Base-by-base conservation (phyloP, 352 stramenopile species). In the Aphanomyces euteiches region DNA sequence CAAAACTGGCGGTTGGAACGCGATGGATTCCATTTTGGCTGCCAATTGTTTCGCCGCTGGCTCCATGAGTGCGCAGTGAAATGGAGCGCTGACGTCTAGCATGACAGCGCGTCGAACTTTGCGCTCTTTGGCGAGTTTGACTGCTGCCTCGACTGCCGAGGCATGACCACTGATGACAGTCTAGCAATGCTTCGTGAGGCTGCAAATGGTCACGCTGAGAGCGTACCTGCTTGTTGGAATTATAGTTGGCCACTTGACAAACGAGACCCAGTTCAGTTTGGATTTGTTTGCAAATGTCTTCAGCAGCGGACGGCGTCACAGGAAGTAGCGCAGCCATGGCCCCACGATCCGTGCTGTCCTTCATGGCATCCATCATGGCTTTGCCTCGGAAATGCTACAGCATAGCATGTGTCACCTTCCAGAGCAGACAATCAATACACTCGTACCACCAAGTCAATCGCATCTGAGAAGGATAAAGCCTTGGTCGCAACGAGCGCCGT, bases 201-300 rank as follows among this genome's bases (percentile, higher is more conserved):
- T 68, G 3, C n/a, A 37, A 7, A 47, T 37, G 48, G 39, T 4
- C 53, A 40, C 8, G 10, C 47, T 17, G 13, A 6, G 13, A 6
- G 13, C 45, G 8, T 37, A 84, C 84, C 80, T 96, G 88, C 75
- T 90, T 92, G 73, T 73, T 90, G 8, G 85, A 93, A 78, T 96
- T 96, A 78, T 93, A 92, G 77, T 96, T 96, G 68, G 88, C 87
- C 45, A 95, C 85, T 67, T 90, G 76, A 68, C 87, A 95, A 6
- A 87, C 77, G 8, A 50, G 56, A 41, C 75, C 78, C 13, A 70
- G 63, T 0, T 78, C 78, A 57, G 74, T 69, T 12, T 79, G 75
- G 5, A 80, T 80, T 47, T 79, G 54, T 40, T 67, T 67, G 67
- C 83, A 92, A 68, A 90, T 76, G 13, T 80, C 74, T 45, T 92